Evolutionary conservation across 2,329 filamentous ascomycete genomes (phyloP).

Genomic region (Aspergillus flavus): DNA sequence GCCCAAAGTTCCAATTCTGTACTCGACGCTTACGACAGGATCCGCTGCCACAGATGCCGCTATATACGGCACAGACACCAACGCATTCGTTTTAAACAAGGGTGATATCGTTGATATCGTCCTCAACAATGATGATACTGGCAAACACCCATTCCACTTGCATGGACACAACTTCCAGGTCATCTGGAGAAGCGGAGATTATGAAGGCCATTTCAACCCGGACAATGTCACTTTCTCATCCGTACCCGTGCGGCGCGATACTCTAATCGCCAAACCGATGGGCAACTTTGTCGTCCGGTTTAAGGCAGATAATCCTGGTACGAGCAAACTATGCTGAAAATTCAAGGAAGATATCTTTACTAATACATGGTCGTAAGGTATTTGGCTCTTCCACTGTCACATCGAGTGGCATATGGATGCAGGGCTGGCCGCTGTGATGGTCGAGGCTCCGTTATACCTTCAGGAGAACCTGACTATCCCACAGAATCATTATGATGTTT

Average conservation of each 20-base stretch:
- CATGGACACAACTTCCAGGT: conserved; percentile 69
- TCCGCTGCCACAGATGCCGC: conserved; percentile 55
- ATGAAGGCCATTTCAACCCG: conserved; percentile 30
- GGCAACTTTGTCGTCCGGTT: conserved; percentile 67
- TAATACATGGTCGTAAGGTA: conserved; percentile 32
- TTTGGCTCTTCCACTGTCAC: conserved; percentile 79
- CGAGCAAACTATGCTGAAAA: no score
- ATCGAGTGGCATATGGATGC: conserved; percentile 75
- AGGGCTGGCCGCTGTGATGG: conserved; percentile 65
- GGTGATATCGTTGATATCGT: conserved; percentile 48
- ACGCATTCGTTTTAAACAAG: conserved; percentile 50
- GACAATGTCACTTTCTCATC: conserved; percentile 47
- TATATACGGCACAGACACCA: conserved; percentile 69
- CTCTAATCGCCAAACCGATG: conserved; percentile 64
- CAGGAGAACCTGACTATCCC: conserved; percentile 66
- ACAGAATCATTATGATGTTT: conserved; percentile 60
- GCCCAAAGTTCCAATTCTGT: conserved; percentile 35
- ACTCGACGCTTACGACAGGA: conserved; percentile 29
- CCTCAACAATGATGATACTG: conserved; percentile 46
- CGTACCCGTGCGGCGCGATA: conserved; percentile 69
- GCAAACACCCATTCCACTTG: conserved; percentile 54
- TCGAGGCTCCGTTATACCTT: conserved; percentile 65
- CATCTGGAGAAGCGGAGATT: conserved; percentile 58
- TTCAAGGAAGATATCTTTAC: no score
- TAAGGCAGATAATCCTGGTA: conserved; percentile 43